These are phyloP conservation scores for Saturnispora hagleri DNA, from an alignment of 805 yeast species.

Conservation along the genomic window DNA sequence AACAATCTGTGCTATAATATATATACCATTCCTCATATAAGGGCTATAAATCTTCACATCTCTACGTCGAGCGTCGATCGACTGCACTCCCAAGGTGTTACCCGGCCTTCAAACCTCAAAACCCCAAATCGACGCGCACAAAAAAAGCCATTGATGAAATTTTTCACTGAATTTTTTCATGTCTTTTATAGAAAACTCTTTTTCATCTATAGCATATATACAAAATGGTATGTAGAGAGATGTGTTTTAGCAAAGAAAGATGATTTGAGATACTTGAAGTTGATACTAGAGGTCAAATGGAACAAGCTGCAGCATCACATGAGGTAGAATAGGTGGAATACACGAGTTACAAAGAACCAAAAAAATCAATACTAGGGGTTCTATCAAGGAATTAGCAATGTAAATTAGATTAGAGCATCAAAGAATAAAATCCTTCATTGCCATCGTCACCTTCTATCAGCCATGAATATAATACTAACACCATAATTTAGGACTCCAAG, in stretches of 20 bases:
- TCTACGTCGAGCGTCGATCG: not conserved
- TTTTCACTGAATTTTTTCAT: constrained; percentile 1
- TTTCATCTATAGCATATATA: constrained; percentile 6
- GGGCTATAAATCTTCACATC: not conserved
- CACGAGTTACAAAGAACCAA: no score
- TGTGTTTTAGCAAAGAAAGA: not conserved
- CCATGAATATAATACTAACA: not conserved
- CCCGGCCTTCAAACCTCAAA: not conserved
- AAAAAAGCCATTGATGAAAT: not conserved
- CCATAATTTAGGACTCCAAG: constrained; percentile 41
- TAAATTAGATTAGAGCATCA: no score
- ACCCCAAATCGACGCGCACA: not conserved
- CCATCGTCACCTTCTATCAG: no score
- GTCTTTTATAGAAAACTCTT: not conserved
- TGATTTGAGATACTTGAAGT: not conserved
- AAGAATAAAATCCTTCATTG: no score
- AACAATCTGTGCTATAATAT: no score
- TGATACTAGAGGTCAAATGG: no score
- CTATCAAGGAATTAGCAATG: no score
- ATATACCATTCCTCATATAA: not conserved
- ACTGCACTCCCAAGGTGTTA: not conserved
- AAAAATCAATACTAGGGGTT: no score
- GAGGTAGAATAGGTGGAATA: no score
- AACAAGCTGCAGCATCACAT: no score
- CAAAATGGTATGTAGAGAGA: constrained; percentile 15